Base-by-base conservation (phyloP, 1,284 basidiomycete genomes). In the Trichosporon ovoides region DNA sequence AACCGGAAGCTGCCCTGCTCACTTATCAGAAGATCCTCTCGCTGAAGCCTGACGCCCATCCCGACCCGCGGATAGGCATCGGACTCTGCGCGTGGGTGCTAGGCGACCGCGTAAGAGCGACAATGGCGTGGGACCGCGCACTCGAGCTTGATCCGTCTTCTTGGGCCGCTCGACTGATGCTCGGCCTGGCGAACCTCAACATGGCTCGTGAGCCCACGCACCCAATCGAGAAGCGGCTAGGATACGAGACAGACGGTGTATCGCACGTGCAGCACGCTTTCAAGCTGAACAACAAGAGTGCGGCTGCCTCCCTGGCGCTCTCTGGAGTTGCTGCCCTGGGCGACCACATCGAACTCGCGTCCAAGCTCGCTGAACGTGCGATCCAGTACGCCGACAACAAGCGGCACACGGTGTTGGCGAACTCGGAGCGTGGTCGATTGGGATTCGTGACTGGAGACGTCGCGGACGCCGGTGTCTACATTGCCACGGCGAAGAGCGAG, bases 21-120 rank as follows among this genome's bases (percentile, higher is more conserved):
- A 73, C 86, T 2, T 96, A 95, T 74, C 93, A 95, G 72, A 84
- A 86, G 57, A 85, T 93, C 13, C 81, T 97, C 16, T 79, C 82
- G 43, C 81, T 89, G 46, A 85, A 85, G 54, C 91, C 93, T 0
- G 77, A 82, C 13, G 89, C 88, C 75, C 78, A 82, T 20, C 94
- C 93, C 0, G 93, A 97, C 73, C 93, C 93, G 31, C 83, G 93
- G 14, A 88, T 96, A 64, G 93, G 93, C 16, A 90, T 97, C 38
- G 94, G 94, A 11, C 79, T 96, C 9, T 95, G 93, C 75, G 81
- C 91, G 18, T 96, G 89, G 88, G 83, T 87, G 11, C 80, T 95
- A 76, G 88, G 88, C 56, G 85, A 93, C 67, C 86, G 85, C 59
- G 80, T 80, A 3, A 86, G 86, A 64, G 93, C 93, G 0, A 85